Evolutionary conservation across 495 filamentous ascomycete genomes (phyloP).

Genomic region (Neurospora tetrasperma): DNA sequence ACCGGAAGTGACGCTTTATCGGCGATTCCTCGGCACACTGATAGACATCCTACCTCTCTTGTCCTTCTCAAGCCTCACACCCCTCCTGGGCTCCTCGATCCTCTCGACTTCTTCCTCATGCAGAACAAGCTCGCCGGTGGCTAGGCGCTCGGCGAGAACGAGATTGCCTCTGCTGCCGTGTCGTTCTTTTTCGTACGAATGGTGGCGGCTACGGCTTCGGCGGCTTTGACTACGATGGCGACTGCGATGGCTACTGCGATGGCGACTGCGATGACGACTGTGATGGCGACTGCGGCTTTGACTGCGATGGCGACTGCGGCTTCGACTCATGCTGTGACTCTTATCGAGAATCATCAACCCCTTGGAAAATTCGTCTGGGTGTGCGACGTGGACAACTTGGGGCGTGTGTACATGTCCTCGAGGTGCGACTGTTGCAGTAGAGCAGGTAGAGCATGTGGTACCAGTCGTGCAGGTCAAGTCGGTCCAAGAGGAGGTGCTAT

Average conservation of each 20-base stretch:
- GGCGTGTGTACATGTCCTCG: slow-evolving; percentile 13
- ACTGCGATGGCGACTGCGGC: background rate
- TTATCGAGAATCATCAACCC: background rate
- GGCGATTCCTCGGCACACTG: slow-evolving; percentile 46
- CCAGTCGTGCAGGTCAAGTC: slow-evolving; percentile 8
- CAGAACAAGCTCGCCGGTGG: slow-evolving; percentile 42
- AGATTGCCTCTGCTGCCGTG: slow-evolving; percentile 27
- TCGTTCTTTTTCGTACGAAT: slow-evolving; percentile 11
- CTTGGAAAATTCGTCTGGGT: slow-evolving; percentile 31
- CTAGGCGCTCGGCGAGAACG: slow-evolving; percentile 36
- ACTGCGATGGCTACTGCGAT: background rate
- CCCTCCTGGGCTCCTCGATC: slow-evolving; percentile 41
- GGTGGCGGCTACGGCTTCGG: slow-evolving; percentile 16
- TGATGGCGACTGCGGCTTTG: slow-evolving; percentile 9
- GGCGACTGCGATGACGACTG: background rate
- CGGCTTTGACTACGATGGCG: slow-evolving; percentile 28
- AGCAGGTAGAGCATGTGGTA: background rate
- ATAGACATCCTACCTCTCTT: slow-evolving; percentile 78
- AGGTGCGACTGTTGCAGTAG: background rate
- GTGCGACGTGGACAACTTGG: slow-evolving; percentile 23
- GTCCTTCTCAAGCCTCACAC: slow-evolving; percentile 66
- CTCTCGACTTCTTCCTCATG: slow-evolving; percentile 44
- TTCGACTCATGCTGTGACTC: background rate
- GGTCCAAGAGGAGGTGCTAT: slow-evolving; percentile 12
- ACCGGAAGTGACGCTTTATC: slow-evolving; percentile 28